A percentile compares a stretch with the other conserved stretches of the same genome.
phyloP scores from a whole-genome alignment of 129 eudicot species.

The Mikania micrantha region DNA sequence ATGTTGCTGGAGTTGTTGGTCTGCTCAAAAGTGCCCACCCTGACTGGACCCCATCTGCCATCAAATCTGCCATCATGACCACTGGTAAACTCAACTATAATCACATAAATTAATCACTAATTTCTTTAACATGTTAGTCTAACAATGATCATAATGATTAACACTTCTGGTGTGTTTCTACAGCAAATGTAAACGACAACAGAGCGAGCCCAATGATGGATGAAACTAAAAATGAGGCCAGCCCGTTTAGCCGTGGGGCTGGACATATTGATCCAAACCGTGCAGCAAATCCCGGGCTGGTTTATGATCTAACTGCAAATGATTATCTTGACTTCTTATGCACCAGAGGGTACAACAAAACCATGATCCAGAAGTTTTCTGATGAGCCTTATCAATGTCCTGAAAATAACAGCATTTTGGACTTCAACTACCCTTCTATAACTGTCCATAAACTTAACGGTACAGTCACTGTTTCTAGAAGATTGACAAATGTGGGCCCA shows the following conservation, averaged over 20 bases:
- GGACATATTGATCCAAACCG: constrained; percentile 76
- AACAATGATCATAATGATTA: not conserved
- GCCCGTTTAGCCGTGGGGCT: constrained; percentile 65
- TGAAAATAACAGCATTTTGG: constrained; percentile 9
- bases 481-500: constrained; percentile 69
- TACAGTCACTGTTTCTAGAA: constrained; percentile 37
- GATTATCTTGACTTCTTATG: constrained; percentile 81
- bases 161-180: not conserved
- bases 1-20: constrained; percentile 70
- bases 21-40: constrained; percentile 68
- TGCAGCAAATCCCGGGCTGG: constrained; percentile 82
- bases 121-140: not conserved
- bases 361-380: constrained; percentile 28
- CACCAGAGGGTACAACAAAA: constrained; percentile 52
- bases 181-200: constrained; percentile 70
- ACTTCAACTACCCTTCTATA: constrained; percentile 77
- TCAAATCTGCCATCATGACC: constrained; percentile 87
- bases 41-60: constrained; percentile 78
- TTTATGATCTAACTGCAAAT: constrained; percentile 44
- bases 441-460: constrained; percentile 37
- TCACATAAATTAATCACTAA: not conserved
- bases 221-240: constrained; percentile 21
- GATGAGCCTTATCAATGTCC: constrained; percentile 41
- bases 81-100: constrained; percentile 35
- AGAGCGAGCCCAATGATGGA: constrained; percentile 38